phyloP scores from a whole-genome alignment of 495 filamentous ascomycete species.

The Penicillium longicatenatum region DNA sequence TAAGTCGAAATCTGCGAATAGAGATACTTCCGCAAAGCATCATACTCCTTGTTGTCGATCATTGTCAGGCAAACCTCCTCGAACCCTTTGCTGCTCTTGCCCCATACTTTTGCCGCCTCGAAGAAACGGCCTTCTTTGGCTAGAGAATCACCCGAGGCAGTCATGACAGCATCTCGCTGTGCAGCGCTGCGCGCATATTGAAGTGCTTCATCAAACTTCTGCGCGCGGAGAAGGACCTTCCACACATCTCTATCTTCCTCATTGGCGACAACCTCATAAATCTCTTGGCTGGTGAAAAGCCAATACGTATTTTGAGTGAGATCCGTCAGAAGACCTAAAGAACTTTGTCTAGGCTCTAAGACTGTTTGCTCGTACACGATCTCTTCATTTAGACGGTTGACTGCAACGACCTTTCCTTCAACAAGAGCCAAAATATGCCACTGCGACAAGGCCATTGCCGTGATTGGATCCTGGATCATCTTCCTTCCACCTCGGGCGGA shows the following conservation, averaged over 20 bases:
- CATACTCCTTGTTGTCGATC: conserved; percentile 85
- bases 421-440: conserved; percentile 90
- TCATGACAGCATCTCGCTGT: conserved; percentile 87
- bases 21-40: conserved; percentile 90
- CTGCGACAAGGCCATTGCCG: conserved; percentile 82
- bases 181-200: conserved; percentile 70
- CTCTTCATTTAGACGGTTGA: conserved; percentile 82
- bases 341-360: conserved; percentile 75
- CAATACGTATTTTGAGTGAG: conserved; percentile 93
- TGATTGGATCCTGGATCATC: conserved; percentile 66
- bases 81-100: conserved; percentile 93
- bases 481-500: conserved; percentile 63
- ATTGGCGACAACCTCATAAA: conserved; percentile 87
- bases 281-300: conserved; percentile 87
- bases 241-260: conserved; percentile 94
- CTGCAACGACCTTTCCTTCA: conserved; percentile 76
- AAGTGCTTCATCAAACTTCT: conserved; percentile 85
- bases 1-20: conserved; percentile 78
- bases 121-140: conserved; percentile 74
- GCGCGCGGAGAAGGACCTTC: conserved; percentile 82
- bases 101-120: conserved; percentile 88
- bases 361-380: conserved; percentile 85
- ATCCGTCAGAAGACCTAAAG: conserved; percentile 81
- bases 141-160: conserved; percentile 85
- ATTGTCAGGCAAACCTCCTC: conserved; percentile 92